Base-by-base conservation (phyloP, 2,329 filamentous ascomycete genomes). In the Paraphoma sp. region DNA sequence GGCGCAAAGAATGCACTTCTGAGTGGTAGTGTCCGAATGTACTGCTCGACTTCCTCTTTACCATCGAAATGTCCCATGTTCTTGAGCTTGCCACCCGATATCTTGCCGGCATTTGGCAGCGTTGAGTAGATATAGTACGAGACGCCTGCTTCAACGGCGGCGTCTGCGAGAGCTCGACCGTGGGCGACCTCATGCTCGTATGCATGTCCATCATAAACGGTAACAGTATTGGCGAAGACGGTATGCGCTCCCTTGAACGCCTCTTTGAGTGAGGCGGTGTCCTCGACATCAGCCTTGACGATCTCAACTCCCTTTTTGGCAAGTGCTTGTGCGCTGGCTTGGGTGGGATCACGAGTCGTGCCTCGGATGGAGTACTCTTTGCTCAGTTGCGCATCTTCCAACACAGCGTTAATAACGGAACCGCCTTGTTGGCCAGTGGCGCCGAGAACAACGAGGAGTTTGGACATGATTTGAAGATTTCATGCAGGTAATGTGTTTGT, bases 371-470 rank as follows among this genome's bases (percentile, higher is more conserved):
- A 78, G 72, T 78, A 85, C 54, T 79, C 60, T 44, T 75, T 63
- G 1, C 79, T 81, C 18, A 84, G 76, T 3, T 69, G 63, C 1
- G 78, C 62, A 60, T 83, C 77, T 31, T 73, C 72, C 12, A 83
- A 73, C 4, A 85, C 72, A 33, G 73, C 66, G 45, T 78, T 65
- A 51, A 84, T 71, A 4, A 84, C 72, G 10, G 80, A 80, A 14
- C 79, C 69, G 12, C 83, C 82, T 67, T 84, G 83, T 33, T 80
- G 75, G 55, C 82, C 81, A 0, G 82, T 84, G 18, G 81, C 82
- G 3, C 82, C 82, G 53, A 84, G 81, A 18, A 85, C 74, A 31
- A 51, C 59, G 31, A 64, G 45, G 45, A 57, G 40, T 36, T 65
- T 65, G 14, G 57, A 60, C 59, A 65, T 63, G 23, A 55, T 55